Evolutionary conservation across 148 eudicot genomes (phyloP).

Genomic region (Chenopodium suecicum): DNA sequence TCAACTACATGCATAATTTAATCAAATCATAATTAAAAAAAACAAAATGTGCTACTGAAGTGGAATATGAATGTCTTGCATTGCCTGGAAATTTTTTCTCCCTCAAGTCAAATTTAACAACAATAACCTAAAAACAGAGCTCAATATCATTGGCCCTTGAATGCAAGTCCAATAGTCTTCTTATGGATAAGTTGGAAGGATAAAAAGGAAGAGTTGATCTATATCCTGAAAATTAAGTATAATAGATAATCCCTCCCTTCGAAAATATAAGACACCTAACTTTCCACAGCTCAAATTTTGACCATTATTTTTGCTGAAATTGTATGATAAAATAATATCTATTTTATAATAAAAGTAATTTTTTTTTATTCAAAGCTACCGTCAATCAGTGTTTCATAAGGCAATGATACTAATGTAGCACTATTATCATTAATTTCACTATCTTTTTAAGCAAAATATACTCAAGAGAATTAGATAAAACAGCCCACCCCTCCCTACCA

Average conservation of each 20-base stretch:
- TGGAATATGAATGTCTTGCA: background rate
- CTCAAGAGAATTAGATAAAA: background rate
- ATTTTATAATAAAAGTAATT: too few relatives aligned
- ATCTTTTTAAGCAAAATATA: background rate
- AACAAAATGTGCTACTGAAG: background rate
- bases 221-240: background rate
- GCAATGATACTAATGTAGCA: background rate
- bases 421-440: background rate
- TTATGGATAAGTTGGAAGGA: background rate
- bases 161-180: background rate
- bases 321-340: too few relatives aligned
- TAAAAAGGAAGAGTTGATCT: background rate
- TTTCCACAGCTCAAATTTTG: background rate
- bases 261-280: background rate
- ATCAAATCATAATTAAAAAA: background rate
- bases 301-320: background rate
- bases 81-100: background rate
- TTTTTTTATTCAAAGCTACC: too few relatives aligned
- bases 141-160: background rate
- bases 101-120: background rate
- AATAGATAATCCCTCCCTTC: background rate
- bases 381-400: too few relatives aligned
- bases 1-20: conserved; percentile 2
- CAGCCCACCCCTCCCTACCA: background rate
- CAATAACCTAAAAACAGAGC: background rate